Evolutionary conservation across 495 filamentous ascomycete species (phyloP), one percentile per base, ranked within the genome.

Genomic region (Penicillium atrosanguineum): DNA sequence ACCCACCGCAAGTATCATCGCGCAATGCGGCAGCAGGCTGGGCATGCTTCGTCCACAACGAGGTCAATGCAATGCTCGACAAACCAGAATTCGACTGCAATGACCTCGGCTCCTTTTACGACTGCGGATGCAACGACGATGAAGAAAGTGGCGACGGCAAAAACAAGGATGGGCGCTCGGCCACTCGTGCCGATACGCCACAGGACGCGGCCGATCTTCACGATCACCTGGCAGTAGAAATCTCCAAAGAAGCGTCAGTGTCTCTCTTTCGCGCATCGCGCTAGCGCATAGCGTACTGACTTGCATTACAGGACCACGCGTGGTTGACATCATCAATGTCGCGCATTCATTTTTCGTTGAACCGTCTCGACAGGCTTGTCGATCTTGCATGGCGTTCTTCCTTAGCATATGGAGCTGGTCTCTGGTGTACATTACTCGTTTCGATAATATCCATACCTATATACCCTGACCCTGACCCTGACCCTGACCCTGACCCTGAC

Each of bases 11-110:
- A 62, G 90, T 91, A 29, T 85, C 86, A 20, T 88, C 86, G 7
- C 83, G 94, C 49, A 89, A 87, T 56, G 82, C 85, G 0, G 94
- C 94, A 1, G 88, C 89, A 0, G 89, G 85, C 6, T 97, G 94
- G 94, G 93, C 87, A 1, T 98, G 94, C 64, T 88, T 89, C 60
- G 87, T 97, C 36, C 94, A 98, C 62, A 98, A 98, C 60, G 82
- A 90, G 62, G 92, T 98, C 50, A 98, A 98, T 70, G 82, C 87
- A 67, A 83, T 90, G 62, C 75, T 97, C 50, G 71, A 83, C 50
- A 98, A 98, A 70, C 75, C 79, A 0, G 57, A 83, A 46, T 97
- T 96, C 68, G 90, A 97, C 66, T 98, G 94, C 62, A 84, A 81
- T 43, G 87, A 90, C 11, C 87, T 98, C 52, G 91, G 90, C 3